Conservation (phyloP, 139 green algal species). For the Nannochloris sp. region DNA sequence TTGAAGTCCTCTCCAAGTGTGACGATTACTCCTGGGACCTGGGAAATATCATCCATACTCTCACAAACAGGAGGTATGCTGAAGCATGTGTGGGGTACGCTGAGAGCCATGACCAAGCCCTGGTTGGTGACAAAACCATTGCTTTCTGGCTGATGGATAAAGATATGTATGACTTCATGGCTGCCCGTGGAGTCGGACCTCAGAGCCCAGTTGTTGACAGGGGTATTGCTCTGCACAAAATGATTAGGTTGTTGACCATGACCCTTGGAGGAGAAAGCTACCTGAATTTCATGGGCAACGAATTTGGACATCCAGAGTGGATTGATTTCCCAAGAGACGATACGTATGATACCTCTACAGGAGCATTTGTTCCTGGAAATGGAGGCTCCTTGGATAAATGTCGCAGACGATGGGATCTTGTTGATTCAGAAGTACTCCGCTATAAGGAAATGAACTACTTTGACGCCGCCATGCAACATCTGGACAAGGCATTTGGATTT, state of each 20-base stretch:
- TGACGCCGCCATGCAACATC: conserved; percentile 84
- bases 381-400: conserved; percentile 89
- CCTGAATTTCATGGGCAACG: conserved; percentile 97
- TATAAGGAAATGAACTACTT: conserved; percentile 89
- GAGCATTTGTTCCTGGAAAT: conserved; percentile 83
- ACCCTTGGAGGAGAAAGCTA: conserved; percentile 87
- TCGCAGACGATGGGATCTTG: conserved; percentile 87
- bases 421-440: conserved; percentile 41
- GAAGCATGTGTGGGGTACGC: conserved; percentile 92
- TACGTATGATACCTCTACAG: conserved; percentile 77
- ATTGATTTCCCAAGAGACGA: conserved; percentile 98
- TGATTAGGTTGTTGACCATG: conserved; percentile 89
- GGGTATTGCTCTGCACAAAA: conserved; percentile 96
- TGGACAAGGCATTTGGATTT: conserved; percentile 93
- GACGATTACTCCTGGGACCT: conserved; percentile 87
- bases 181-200: conserved; percentile 20
- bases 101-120: conserved; percentile 89
- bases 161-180: conserved; percentile 97
- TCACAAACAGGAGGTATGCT: conserved; percentile 87
- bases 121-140: conserved; percentile 97
- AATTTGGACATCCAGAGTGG: conserved; percentile 96
- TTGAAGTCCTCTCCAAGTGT: conserved; percentile 63
- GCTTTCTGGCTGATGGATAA: conserved; percentile 99
- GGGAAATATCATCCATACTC: conserved; percentile 85
- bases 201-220: conserved; percentile 61